Percentiles rank a stretch among this genome's conserved stretches.
Evolutionary conservation across 768 basidiomycete genomes (phyloP).

Genomic region (Mycena olivaceomarginata): DNA sequence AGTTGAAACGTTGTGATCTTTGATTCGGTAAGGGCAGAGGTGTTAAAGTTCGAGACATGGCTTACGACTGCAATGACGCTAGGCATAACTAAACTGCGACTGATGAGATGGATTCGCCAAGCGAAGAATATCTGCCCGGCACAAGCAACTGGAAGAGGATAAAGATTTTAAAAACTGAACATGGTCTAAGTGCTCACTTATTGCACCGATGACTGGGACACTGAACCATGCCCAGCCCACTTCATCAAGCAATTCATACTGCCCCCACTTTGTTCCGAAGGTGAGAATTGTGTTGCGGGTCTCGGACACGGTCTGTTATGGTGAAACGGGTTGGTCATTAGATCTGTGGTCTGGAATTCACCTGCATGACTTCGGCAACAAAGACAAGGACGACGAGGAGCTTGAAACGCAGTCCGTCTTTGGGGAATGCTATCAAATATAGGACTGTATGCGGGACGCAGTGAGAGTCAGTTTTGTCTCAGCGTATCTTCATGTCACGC

Average conservation of each 20-base stretch:
- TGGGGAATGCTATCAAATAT: conserved; percentile 60
- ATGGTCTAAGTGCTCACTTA: conserved; percentile 25
- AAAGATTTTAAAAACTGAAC: neutral
- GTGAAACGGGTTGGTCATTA: no score
- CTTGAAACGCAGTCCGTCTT: conserved; percentile 38
- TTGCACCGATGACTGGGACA: conserved; percentile 40
- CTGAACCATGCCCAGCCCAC: conserved; percentile 44
- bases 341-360: no score
- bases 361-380: conserved; percentile 40
- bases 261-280: conserved; percentile 45
- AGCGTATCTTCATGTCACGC: neutral
- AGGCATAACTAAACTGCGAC: conserved; percentile 33
- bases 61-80: conserved; percentile 33
- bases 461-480: neutral
- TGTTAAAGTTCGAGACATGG: neutral
- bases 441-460: neutral
- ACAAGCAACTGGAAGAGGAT: conserved; percentile 39
- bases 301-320: conserved; percentile 36
- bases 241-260: conserved; percentile 30
- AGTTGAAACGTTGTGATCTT: conserved; percentile 21
- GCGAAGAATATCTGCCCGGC: conserved; percentile 49
- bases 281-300: conserved; percentile 42
- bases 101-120: conserved; percentile 48
- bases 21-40: neutral
- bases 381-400: conserved; percentile 41